Base-by-base conservation (phyloP, 495 filamentous ascomycete genomes). In the Glarea lozoyensis region DNA sequence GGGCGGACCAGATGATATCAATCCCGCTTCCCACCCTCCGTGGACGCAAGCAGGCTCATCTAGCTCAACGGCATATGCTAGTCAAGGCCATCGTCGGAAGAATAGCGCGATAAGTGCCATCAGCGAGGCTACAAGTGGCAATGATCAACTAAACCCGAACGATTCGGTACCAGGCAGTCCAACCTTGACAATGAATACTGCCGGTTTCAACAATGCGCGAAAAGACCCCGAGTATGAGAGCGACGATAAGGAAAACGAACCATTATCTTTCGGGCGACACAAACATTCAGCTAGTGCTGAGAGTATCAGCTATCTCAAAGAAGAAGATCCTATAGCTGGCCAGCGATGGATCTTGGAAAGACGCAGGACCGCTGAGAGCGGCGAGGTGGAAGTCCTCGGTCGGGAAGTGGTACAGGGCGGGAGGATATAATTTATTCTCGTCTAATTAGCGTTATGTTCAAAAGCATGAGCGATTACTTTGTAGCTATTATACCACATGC, bases 261-360 rank as follows among this genome's bases (percentile, higher is more conserved):
- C 46, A 49, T n/a, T n/a, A n/a, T 18, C 48, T 54, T 24, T 57
- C 4, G 60, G 15, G 56, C 57, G n/a, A 63, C 71, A 75, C 44
- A 53, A 57, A 3, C 63, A 69, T 33, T 61, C 64, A 39, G 63
- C 69, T 20, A 73, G 70, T 16, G 64, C 69, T 9, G 74, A 73
- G 39, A 78, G 75, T 39, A 73, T 81, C 22, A 76, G 73, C 35
- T 81, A 81, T 47, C 58, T 59, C 16, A 66, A 67, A 42, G 70
- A 69, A 46, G 48, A 50, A n/a, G 67, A 66, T 40, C 66, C 68
- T 21, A 65, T 69, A 12, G 60, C 60, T 16, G 68, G 67, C 17
- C 68, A 68, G 42, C 60, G 69, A 37, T 79, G 76, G 76, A 64
- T 77, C 2, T 57, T 78, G 31, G 76, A 79, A 57, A 63, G 73